These are phyloP conservation scores for Alloteropsis semialata DNA, from an alignment of 176 grass and related monocot genomes.

Conservation along the genomic window DNA sequence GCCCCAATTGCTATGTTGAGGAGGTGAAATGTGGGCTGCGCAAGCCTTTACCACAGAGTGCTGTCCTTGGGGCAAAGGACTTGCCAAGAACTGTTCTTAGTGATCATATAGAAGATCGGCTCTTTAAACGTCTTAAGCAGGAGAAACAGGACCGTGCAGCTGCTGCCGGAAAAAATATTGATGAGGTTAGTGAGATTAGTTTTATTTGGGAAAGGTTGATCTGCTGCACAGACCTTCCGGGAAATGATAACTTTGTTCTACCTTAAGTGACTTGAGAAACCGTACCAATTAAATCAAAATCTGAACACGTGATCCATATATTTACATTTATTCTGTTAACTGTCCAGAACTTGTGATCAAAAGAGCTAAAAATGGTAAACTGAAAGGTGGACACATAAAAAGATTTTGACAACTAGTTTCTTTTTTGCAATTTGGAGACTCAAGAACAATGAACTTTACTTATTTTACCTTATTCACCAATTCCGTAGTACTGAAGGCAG, in stretches of 20 bases:
- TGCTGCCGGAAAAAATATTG: slow-evolving; percentile 57
- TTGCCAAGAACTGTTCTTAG: slow-evolving; percentile 90
- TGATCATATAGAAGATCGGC: slow-evolving; percentile 91
- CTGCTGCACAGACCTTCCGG: background rate
- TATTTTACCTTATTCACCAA: background rate
- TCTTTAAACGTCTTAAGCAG: slow-evolving; percentile 71
- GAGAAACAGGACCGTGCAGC: slow-evolving; percentile 83
- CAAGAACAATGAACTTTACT: background rate
- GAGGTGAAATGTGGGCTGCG: slow-evolving; percentile 81
- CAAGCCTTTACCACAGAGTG: slow-evolving; percentile 90
- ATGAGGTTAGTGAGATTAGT: slow-evolving; percentile 64
- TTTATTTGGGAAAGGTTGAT: background rate
- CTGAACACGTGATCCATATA: background rate
- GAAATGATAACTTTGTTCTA: background rate
- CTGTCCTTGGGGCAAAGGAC: slow-evolving; percentile 99
- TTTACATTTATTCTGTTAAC: slow-evolving; percentile 20
- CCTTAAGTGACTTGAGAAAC: background rate
- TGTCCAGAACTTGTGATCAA: background rate
- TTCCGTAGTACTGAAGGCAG: background rate
- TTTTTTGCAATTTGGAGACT: background rate
- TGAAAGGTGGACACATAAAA: background rate
- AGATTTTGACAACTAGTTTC: background rate
- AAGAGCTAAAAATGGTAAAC: background rate
- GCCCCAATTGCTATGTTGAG: slow-evolving; percentile 87
- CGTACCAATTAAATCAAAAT: slow-evolving; percentile 12